A percentile compares a stretch with the other conserved stretches of the same genome.
phyloP scores from a whole-genome alignment of 805 yeast genomes.

The Starmerella powellii region DNA sequence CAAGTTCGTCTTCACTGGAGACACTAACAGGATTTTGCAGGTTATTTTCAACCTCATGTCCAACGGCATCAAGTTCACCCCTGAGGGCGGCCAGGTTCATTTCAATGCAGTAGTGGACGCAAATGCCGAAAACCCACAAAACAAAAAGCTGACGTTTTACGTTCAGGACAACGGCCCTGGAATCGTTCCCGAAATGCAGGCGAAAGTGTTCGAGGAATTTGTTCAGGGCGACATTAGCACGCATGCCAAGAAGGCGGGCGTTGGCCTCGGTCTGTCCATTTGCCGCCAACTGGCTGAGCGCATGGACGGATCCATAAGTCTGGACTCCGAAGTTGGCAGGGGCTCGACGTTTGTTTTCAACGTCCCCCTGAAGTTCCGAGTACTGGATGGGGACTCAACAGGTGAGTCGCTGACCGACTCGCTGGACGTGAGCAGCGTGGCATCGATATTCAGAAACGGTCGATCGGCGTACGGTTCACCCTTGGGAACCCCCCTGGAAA shows the following conservation, averaged over 20 bases:
- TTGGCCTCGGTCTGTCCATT: conserved; percentile 82
- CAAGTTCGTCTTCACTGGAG: conserved; percentile 61
- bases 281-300: conserved; percentile 80
- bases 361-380: conserved; percentile 32
- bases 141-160: conserved; percentile 41
- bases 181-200: conserved; percentile 68
- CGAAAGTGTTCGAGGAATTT: conserved; percentile 86
- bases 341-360: conserved; percentile 79
- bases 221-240: conserved; percentile 94
- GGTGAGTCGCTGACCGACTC: background rate
- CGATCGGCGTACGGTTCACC: background rate
- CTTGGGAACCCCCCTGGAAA: background rate
- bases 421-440: conserved; percentile 3
- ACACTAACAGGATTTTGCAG: conserved; percentile 79
- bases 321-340: conserved; percentile 61
- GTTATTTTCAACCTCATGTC: conserved; percentile 86
- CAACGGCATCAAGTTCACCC: conserved; percentile 85
- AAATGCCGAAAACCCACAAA: background rate
- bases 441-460: conserved; percentile 1
- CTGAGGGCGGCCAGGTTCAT: conserved; percentile 69
- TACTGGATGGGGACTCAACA: conserved; percentile 3
- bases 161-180: conserved; percentile 94
- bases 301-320: conserved; percentile 77
- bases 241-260: conserved; percentile 87
- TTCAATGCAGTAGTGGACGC: conserved; percentile 30